phyloP scores from a whole-genome alignment of 176 grass and related monocot genomes.

The Otatea glauca region DNA sequence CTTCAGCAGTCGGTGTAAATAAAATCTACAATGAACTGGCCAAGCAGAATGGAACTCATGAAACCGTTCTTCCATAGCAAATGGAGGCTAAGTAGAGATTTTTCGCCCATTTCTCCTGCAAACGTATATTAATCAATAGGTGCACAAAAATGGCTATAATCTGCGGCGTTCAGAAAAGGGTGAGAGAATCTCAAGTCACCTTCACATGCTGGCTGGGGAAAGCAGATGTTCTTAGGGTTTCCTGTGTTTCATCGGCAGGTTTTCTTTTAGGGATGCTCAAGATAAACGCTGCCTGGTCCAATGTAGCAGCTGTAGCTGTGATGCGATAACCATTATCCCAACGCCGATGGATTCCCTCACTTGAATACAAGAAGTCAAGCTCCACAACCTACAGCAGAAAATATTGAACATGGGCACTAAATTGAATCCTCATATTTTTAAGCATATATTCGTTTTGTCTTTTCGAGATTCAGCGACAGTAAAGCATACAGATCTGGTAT shows the following conservation, averaged over 20 bases:
- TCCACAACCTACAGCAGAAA: conserved; percentile 75
- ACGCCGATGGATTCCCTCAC: conserved; percentile 88
- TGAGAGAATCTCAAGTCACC: conserved; percentile 48
- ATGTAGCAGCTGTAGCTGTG: conserved; percentile 84
- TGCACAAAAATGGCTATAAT: background rate
- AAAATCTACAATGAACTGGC: conserved; percentile 41
- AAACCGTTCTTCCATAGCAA: conserved; percentile 94
- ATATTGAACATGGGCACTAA: conserved; percentile 27
- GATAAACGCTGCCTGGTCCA: conserved; percentile 81
- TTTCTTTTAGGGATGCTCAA: conserved; percentile 86
- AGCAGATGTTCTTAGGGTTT: conserved; percentile 94
- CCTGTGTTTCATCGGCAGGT: conserved; percentile 92
- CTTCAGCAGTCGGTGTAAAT: conserved; percentile 23
- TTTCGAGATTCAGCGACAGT: conserved; percentile 9
- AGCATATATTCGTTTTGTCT: background rate
- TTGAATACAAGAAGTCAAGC: conserved; percentile 97
- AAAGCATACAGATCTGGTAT: background rate
- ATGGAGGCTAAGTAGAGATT: conserved; percentile 86
- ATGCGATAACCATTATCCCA: conserved; percentile 90
- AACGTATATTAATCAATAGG: conserved; percentile 39
- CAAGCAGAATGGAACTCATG: conserved; percentile 51
- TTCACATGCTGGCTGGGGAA: conserved; percentile 97
- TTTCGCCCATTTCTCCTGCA: conserved; percentile 95
- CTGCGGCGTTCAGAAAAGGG: background rate
- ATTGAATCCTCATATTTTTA: background rate